Evolutionary conservation across 1,139 yeast species (phyloP).

Genomic region (Pichia sp.): DNA sequence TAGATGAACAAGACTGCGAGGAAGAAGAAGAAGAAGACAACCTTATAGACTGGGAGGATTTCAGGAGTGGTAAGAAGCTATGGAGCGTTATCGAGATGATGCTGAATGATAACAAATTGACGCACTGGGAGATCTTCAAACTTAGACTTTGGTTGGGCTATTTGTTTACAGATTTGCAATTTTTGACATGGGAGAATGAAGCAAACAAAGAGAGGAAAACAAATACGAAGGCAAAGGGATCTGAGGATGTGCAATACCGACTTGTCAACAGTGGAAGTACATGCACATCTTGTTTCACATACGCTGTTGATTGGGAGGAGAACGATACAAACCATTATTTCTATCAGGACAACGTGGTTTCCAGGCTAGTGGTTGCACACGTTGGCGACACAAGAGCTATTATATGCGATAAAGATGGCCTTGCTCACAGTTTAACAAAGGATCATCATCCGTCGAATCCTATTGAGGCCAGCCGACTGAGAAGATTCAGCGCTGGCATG

Average conservation of each 20-base stretch:
- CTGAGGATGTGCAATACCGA: slow-evolving; percentile 9
- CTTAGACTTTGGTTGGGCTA: slow-evolving; percentile 29
- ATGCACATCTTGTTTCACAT: slow-evolving; percentile 72
- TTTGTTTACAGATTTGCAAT: slow-evolving; percentile 31
- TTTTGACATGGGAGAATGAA: slow-evolving; percentile 28
- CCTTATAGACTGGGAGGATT: slow-evolving; percentile 12
- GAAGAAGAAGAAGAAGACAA: slow-evolving; percentile 3
- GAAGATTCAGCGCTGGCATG: slow-evolving; percentile 66
- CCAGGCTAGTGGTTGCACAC: slow-evolving; percentile 76
- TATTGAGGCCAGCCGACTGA: slow-evolving; percentile 66
- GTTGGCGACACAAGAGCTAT: slow-evolving; percentile 96
- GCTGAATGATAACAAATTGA: slow-evolving; percentile 17
- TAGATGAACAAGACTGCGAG: background rate
- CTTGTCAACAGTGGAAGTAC: slow-evolving; percentile 65
- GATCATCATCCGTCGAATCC: slow-evolving; percentile 88
- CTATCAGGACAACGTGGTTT: slow-evolving; percentile 57
- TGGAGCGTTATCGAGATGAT: slow-evolving; percentile 23
- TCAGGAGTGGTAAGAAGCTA: slow-evolving; percentile 13
- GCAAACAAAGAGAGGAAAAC: slow-evolving; percentile 19
- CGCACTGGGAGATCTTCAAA: slow-evolving; percentile 30
- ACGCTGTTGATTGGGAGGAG: slow-evolving; percentile 42
- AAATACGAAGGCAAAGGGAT: slow-evolving; percentile 2
- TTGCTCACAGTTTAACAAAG: slow-evolving; percentile 71
- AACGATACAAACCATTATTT: slow-evolving; percentile 51
- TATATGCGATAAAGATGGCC: slow-evolving; percentile 68